Evolutionary conservation across 371 early-diverging fungal species (phyloP), one percentile per base, ranked within the genome.

Genomic region (Apophysomyces elegans): DNA sequence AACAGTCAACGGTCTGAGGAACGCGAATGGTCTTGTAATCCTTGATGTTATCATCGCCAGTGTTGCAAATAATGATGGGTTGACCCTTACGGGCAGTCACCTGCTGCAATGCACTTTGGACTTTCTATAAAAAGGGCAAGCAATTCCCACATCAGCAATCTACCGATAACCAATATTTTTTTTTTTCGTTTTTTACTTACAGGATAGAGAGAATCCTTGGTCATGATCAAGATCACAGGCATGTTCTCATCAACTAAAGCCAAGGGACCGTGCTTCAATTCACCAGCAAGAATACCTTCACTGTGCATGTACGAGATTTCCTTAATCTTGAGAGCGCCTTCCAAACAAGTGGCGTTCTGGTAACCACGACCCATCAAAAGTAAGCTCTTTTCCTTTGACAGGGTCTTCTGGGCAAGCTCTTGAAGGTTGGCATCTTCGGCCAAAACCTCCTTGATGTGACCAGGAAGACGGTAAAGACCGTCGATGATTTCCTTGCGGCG

Each of bases 271-370:
- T 99, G 99, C 90, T 99, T 99, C 70, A 99, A 86, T 83, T 99
- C 99, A 68, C 99, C 99, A 16, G 99, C 96, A 65, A 96, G 79
- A 77, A 99, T 97, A 68, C 99, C 99, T 79, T 97, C 96, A 64
- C 88, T 86, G 85, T 96, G 97, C 90, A 97, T 96, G 84, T 96
- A 97, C n/a, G 95, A 92, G 45, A 99, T 91, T 85, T 99, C 99
- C 88, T 99, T 99, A 79, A 99, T 98, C 89, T 99, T 99, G 60
- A 99, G 80, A 1, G 99, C 99, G 59, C 96, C 99, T 83, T 99
- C 99, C 56, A 99, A 81, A 75, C 98, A 98, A 0, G 98, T 97
- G 39, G 98, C 98, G 76, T 96, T 90, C 83, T 99, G 97, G 82
- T 94, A 95, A 35, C 99, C 99, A 76, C 99, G 93, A 61, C 99